phyloP scores from a whole-genome alignment of 768 basidiomycete genomes.

The Tulasnella sp. region DNA sequence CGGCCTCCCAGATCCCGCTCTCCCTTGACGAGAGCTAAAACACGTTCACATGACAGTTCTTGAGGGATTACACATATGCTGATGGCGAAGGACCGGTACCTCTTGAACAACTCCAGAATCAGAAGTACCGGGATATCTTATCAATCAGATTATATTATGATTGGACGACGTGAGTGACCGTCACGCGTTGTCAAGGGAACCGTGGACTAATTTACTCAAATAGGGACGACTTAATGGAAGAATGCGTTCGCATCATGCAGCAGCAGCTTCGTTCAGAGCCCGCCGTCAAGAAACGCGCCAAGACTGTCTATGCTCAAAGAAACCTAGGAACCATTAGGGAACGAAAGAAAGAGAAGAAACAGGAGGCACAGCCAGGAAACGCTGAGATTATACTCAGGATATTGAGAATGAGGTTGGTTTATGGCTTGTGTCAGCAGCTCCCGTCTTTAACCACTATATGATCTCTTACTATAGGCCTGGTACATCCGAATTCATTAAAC shows the following conservation, averaged over 20 bases:
- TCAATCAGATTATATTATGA: constrained; percentile 93
- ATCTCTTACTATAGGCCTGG: constrained; percentile 38
- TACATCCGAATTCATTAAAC: constrained; percentile 76
- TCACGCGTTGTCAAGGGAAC: constrained; percentile 16
- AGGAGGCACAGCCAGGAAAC: constrained; percentile 43
- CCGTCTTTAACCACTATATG: background rate
- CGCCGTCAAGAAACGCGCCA: constrained; percentile 73
- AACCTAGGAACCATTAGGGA: constrained; percentile 95
- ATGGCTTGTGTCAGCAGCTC: background rate
- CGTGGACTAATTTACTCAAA: background rate
- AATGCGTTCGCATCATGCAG: constrained; percentile 93
- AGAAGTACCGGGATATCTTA: constrained; percentile 84
- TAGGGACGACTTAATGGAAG: constrained; percentile 80
- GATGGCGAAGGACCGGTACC: constrained; percentile 86
- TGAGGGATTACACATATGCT: constrained; percentile 90
- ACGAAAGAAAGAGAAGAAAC: constrained; percentile 84
- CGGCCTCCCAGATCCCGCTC: background rate
- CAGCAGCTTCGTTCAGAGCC: constrained; percentile 62
- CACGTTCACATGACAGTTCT: constrained; percentile 48
- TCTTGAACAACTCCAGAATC: constrained; percentile 75
- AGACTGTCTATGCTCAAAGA: constrained; percentile 83
- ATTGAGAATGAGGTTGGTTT: constrained; percentile 76
- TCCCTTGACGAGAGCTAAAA: background rate
- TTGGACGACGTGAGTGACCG: constrained; percentile 64
- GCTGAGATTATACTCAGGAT: constrained; percentile 92